Evolutionary conservation across 805 yeast genomes (phyloP), one percentile per base, ranked within the genome.

Genomic region (Sugiyamaella smithiae): DNA sequence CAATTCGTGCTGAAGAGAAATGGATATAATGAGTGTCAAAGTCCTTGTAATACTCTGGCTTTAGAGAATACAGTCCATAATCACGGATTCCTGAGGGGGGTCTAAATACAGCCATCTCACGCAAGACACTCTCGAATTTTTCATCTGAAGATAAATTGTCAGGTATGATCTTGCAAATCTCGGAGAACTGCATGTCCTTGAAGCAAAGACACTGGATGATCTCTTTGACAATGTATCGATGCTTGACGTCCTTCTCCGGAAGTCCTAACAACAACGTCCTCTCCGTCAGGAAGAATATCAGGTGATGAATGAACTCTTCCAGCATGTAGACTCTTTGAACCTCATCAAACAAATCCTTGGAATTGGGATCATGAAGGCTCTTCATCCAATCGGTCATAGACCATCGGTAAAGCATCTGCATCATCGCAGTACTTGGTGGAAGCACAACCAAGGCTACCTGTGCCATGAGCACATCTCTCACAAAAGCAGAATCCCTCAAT

Each of bases 21-120:
- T 88, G 89, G 50, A 86, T 74, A 61, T 84, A 91, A 60, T 80
- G 90, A 0, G 97, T 96, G 63, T 91, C 93, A 37, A 90, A 77
- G 23, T 74, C 68, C 1, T 69, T 71, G 48, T 67, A 73, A 24
- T 69, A 67, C 43, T 80, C 74, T 2, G 76, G 73, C 59, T 85
- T 88, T 51, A 93, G 72, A 23, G 80, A 71, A 65, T 85, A 91
- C 22, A 77, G 63, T 1, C 96, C 88, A 19, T 74, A 66, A 54
- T 85, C 85, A 20, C 75, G 64, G 16, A 75, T 56, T 3, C 81
- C 78, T 3, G 75, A 67, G 2, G 95, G 89, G 1, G 84, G 74
- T n/a, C 72, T 72, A 55, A 74, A 81, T 29, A 73, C 78, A 1
- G 96, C 82, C 28, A 81, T 72, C 50, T 73, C 77, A 28, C 65